Percentiles rank a stretch among this genome's conserved stretches.
These are phyloP conservation scores for Aspergillus affinis DNA, from an alignment of 495 filamentous ascomycete genomes.

Conservation along the genomic window DNA sequence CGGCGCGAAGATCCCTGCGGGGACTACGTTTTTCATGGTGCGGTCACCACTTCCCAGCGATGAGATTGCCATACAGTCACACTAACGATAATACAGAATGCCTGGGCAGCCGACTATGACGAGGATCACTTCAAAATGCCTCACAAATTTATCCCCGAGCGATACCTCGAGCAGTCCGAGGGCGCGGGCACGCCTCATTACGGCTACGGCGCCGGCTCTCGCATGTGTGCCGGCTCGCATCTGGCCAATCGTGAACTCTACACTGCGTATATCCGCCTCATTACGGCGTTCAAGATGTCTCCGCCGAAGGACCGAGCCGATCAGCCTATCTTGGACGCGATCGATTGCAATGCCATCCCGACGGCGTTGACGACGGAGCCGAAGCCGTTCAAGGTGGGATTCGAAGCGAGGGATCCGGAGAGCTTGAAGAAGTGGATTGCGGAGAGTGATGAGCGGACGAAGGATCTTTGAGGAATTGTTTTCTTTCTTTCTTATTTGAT, in stretches of 20 bases:
- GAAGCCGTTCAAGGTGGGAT: constrained; percentile 64
- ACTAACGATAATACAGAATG: constrained; percentile 46
- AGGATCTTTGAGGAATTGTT: constrained; percentile 38
- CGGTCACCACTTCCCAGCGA: constrained; percentile 6
- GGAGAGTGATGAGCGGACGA: constrained; percentile 59
- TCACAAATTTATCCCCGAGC: constrained; percentile 58
- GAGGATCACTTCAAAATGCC: constrained; percentile 62
- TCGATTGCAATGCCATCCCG: constrained; percentile 62
- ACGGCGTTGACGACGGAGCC: constrained; percentile 70
- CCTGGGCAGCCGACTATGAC: constrained; percentile 70
- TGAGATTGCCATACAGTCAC: not conserved
- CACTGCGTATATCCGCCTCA: constrained; percentile 66
- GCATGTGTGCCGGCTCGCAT: constrained; percentile 72
- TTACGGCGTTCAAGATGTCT: constrained; percentile 61
- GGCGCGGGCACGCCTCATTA: constrained; percentile 66
- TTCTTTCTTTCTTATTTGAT: too few species aligned
- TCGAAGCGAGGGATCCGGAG: constrained; percentile 46
- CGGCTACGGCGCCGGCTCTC: constrained; percentile 66
- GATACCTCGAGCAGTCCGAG: constrained; percentile 59
- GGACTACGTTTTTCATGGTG: constrained; percentile 68
- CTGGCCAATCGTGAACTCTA: constrained; percentile 67
- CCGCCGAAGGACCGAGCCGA: constrained; percentile 41
- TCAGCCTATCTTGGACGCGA: constrained; percentile 55
- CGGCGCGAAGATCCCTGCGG: constrained; percentile 58
- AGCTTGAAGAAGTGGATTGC: constrained; percentile 50